Base-by-base conservation (phyloP, 352 stramenopile genomes). In the Globisporangium viniferum region DNA sequence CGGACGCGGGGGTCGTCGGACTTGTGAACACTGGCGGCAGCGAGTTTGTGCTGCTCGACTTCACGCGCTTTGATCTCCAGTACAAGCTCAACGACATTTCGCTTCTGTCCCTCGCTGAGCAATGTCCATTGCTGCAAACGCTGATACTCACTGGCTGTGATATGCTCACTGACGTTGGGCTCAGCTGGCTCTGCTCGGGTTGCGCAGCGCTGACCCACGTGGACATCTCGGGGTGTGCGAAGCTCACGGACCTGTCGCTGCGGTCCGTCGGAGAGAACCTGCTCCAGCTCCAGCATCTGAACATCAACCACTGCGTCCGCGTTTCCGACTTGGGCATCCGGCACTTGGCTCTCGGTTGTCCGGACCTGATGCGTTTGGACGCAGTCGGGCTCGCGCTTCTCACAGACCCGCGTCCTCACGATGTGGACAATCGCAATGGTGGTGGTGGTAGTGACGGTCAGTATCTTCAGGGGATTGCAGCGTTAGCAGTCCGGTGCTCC, bases 11-110 rank as follows among this genome's bases (percentile, higher is more conserved):
- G 5, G 53, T 98, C 12, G 84, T 97, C 20, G 86, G 80, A 14
- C 68, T 98, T 6, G 76, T 87, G 6, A 88, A 95, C 46, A 62
- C 68, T 9, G 77, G 78, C 14, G 94, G 85, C 57, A 72, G 74
- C n/a, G 66, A 73, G 10, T 75, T 98, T 1, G 71, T 75, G 3
- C 49, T 82, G 24, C 75, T 98, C 6, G 89, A 98, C 67, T 57
- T 98, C 48, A 73, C 82, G 27, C 82, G 95, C 18, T 96, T 80
- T 49, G 92, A 98, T 58, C 78, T 98, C 54, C 78, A 84, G 36
- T 97, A 97, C 77, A 94, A 97, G 70, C 80, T 98, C 57, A 97
- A 91, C 46, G 95, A 98, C 71, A 89, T 98, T 35, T 81, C 87
- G 8, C 70, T 98, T 10, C 70, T 98, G 33, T 78, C 92, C 12